Conservation (phyloP, 371 early-diverging fungal species). For the Syncephalastrum sp. region DNA sequence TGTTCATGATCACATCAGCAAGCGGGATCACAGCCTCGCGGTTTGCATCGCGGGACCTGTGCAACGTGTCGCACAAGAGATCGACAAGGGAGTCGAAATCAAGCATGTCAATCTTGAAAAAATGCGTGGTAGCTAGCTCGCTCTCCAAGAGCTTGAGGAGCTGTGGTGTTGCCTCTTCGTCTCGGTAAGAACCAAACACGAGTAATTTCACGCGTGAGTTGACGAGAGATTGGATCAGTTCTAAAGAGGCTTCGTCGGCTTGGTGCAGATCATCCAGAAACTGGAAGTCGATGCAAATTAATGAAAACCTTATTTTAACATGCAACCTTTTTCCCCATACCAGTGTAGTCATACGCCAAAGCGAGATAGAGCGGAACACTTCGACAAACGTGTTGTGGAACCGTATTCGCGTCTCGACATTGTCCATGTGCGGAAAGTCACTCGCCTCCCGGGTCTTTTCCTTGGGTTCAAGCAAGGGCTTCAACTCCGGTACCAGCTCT, state of each 20-base stretch:
- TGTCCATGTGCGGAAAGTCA: constrained; percentile 28
- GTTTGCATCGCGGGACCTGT: constrained; percentile 20
- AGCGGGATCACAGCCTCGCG: constrained; percentile 30
- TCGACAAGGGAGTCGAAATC: constrained; percentile 36
- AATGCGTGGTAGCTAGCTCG: constrained; percentile 28
- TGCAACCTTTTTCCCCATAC: constrained; percentile 18
- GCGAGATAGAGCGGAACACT: constrained; percentile 38
- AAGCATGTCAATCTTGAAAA: constrained; percentile 25
- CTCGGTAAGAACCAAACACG: constrained; percentile 36
- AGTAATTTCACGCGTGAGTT: constrained; percentile 28
- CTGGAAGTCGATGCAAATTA: constrained; percentile 7
- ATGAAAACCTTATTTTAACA: neutral
- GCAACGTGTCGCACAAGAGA: constrained; percentile 38
- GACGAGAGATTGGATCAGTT: constrained; percentile 36
- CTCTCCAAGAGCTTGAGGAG: constrained; percentile 23
- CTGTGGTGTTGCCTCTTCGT: constrained; percentile 25
- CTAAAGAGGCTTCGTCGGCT: constrained; percentile 45
- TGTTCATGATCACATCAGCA: constrained; percentile 32
- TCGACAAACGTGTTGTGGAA: constrained; percentile 44
- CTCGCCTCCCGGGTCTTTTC: constrained; percentile 16
- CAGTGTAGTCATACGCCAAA: constrained; percentile 48
- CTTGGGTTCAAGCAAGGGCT: constrained; percentile 30
- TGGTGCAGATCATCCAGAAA: constrained; percentile 49
- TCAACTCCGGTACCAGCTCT: constrained; percentile 42
- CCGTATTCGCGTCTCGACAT: constrained; percentile 36